Base-by-base conservation (phyloP, 345 rosid genomes). In the Balakata baccata region DNA sequence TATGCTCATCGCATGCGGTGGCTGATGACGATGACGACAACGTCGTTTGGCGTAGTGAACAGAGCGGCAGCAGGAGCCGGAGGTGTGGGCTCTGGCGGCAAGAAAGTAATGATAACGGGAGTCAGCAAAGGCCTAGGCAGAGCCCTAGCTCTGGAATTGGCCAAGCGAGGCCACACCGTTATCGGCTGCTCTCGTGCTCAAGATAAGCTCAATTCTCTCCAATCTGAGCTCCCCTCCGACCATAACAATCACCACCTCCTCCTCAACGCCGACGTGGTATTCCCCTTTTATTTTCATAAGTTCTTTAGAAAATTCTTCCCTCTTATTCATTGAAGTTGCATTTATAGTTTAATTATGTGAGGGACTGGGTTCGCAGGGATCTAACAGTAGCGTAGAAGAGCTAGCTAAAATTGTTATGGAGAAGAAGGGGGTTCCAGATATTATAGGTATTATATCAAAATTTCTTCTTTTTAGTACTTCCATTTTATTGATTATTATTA, bases 111-210 rank as follows among this genome's bases (percentile, higher is more conserved):
- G 81, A 90, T 94, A 64, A 92, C 98, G 6, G 98, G 98, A 76
- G 98, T 85, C 66, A 83, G 98, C 85, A 86, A 82, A 79, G 98
- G 98, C 10, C 81, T 94, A 4, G 98, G 98, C 8, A 84, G 86
- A 87, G 97, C 98, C 81, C 87, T 94, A 57, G 91, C 98, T 29
- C 63, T 88, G 0, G 98, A 94, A 87, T 74, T 94, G 43, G 92
- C 95, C 16, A 92, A 88, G 83, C 81, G 90, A 75, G 98, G 98
- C 37, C 98, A 94, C 82, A 75, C 92, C 17, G 81, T 92, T 8
- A 87, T 94, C 73, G 98, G 98, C 64, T 92, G 98, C 85, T 87
- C 98, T 51, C 98, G 98, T 69, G 29, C 92, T 25, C 92, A 84
- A 77, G 98, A 92, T 53, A 87, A 80, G 72, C 92, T 94, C 81